Evolutionary conservation across 768 basidiomycete species (phyloP), one percentile per base, ranked within the genome.

Genomic region (Fomitopsis serialis): DNA sequence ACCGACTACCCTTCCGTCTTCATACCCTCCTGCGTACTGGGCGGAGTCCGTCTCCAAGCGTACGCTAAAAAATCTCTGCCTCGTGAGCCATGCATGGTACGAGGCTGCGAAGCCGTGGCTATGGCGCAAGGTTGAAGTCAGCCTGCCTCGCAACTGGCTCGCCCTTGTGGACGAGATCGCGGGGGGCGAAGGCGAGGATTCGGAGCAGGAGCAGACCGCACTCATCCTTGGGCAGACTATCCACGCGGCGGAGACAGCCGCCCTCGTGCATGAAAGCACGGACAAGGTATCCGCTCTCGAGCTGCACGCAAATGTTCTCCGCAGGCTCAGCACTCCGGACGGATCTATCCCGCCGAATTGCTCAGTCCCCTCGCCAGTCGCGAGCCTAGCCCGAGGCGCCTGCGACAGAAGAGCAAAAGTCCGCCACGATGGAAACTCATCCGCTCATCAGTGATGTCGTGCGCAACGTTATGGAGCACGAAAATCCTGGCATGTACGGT

Each of bases 41-140:
- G 71, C 87, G 0, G 90, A 92, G 57, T 74, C 80, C 5, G 61
- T 82, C 27, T 75, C 81, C 23, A 80, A 90, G 12, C 74, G 69
- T 53, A 84, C 91, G 0, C 75, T 94, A 21, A 75, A 80, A 5
- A 82, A 69, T 59, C 82, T 92, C 42, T 89, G 86, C 61, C 78
- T 89, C 56, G 89, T 91, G 42, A 89, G 83, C 62, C 86, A 75
- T 61, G 76, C 81, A 2, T 92, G 88, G 87, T 82, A 83, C 63
- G 79, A 81, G 25, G 91, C 89, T 1, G 88, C 91, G n/a, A 87
- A 85, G 60, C 90, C 90, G 0, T 93, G 87, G 88, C 72, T 94
- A 5, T 94, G 91, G 90, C 80, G 79, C 54, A 83, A 83, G 55
- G 73, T 93, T 57, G 91, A 92, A 66, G 85, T 94, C 48, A 80